Evolutionary conservation across 495 filamentous ascomycete species (phyloP), one percentile per base, ranked within the genome.

Genomic region (Choiromyces venosus): DNA sequence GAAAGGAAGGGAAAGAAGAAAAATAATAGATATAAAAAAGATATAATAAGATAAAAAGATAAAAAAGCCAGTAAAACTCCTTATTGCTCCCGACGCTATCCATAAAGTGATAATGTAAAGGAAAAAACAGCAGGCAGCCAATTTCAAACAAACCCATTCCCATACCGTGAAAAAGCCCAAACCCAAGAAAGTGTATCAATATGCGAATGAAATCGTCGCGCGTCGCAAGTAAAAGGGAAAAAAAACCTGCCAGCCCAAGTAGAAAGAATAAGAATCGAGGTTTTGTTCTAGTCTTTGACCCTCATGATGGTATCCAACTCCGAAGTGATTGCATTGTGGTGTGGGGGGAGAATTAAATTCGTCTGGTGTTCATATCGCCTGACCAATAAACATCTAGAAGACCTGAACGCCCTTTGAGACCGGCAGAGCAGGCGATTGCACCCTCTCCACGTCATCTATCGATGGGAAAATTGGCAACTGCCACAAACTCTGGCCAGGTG

Each of bases 361-460:
- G 25, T 61, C 52, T 6, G 25, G 52, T 52, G 7, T 25, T 25
- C 21, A 14, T 25, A 52, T 52, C 40, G 44, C 10, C n/a, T 12
- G 52, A 29, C 9, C 2, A 4, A 14, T 29, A 77, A 69, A 39
- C 70, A 67, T 44, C 69, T 76, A 77, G 70, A 77, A 77, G 75
- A 77, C 75, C 71, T 69, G 56, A 77, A 77, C 75, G 66, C 75
- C 52, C 69, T 77, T 74, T 68, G 75, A 67, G 67, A 70, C 37
- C 6, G 73, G 69, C 37, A 77, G 71, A 76, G 67, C 40, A 42
- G 75, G 52, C 33, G 75, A 70, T 65, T 73, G 75, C 64, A 77
- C 74, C 67, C 76, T 77, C 66, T 77, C 74, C 70, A 76, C 75
- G 67, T 76, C 74, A 70, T 69, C 75, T 70, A 77, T 46, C 52